phyloP scores from a whole-genome alignment of 345 rosid species.

The Hypericum androsaemum region DNA sequence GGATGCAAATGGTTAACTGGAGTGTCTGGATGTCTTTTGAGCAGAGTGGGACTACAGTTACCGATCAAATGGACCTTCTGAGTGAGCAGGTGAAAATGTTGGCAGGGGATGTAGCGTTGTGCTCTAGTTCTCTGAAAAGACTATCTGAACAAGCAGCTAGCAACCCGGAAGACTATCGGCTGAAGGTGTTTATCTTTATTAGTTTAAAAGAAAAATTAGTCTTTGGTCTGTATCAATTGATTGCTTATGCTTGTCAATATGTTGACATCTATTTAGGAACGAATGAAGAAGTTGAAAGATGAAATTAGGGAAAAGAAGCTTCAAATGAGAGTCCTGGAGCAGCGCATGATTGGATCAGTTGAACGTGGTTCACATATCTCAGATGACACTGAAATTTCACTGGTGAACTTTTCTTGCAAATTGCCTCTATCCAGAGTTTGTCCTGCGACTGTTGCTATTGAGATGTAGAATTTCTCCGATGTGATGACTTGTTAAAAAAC shows the following conservation, averaged over 20 bases:
- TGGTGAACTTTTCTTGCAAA: slow-evolving; percentile 24
- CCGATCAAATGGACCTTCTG: slow-evolving; percentile 73
- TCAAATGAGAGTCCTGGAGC: slow-evolving; percentile 47
- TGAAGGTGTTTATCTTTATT: slow-evolving; percentile 24
- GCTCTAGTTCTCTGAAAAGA: slow-evolving; percentile 55
- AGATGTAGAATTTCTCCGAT: too few relatives aligned
- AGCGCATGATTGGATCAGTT: slow-evolving; percentile 52
- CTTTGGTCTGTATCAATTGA: too few relatives aligned
- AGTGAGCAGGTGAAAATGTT: slow-evolving; percentile 65
- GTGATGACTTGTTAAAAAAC: too few relatives aligned
- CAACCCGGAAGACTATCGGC: slow-evolving; percentile 38
- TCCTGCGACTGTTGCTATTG: too few relatives aligned
- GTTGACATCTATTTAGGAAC: slow-evolving; percentile 28
- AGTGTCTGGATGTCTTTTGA: slow-evolving; percentile 12
- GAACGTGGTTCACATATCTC: slow-evolving; percentile 30
- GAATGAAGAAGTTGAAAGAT: slow-evolving; percentile 44
- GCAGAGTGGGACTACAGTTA: slow-evolving; percentile 45
- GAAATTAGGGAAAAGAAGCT: slow-evolving; percentile 57
- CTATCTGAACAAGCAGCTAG: slow-evolving; percentile 40
- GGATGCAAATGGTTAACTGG: slow-evolving; percentile 10
- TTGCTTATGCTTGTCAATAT: slow-evolving; percentile 9
- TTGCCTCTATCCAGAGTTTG: too few relatives aligned
- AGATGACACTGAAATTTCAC: slow-evolving; percentile 33
- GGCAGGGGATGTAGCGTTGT: slow-evolving; percentile 65
- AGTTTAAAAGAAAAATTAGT: too few relatives aligned